Base-by-base conservation (phyloP, 371 early-diverging fungal genomes). In the Mucor racemosus region DNA sequence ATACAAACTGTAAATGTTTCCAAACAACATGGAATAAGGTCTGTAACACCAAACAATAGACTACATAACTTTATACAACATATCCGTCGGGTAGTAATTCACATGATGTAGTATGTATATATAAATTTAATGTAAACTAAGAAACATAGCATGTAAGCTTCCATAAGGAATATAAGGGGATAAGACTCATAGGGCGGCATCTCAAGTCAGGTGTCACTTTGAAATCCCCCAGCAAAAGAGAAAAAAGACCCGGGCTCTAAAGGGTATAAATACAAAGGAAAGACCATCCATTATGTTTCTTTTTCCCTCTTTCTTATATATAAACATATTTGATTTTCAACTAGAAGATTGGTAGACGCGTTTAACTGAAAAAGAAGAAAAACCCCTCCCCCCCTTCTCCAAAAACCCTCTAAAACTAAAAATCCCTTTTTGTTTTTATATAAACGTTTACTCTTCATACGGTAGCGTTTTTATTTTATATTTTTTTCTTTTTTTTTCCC, bases 381-480 rank as follows among this genome's bases (percentile, higher is more conserved):
- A 53, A 17, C 19, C 41, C 66, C 54, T 19, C 41, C 17, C 44
- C 44, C 58, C 33, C 33, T 33, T 33, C 36, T 33, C 38, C 41
- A 26, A 61, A 44, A 35, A 31, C 62, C 62, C 26, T 17, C 21
- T 58, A 67, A 67, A 67, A 67, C 67, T 67, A 67, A 67, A 67
- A 67, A 67, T 31, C 44, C 35, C 15, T 67, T 67, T 67, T 67
- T 67, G 67, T 67, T 67, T 67, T 67, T 67, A 61, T 67, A 60
- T 67, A 67, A 67, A 67, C 67, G 67, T 61, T 67, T 57, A 36
- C 46, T 63, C 42, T 26, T 50, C 48, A 48, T 38, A 39, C 46
- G 14, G 46, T 61, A 69, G 14, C 59, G 60, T 64, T 65, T 69
- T 65, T 57, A 64, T 65, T 69, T 65, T 69, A 64, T 69, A 60